Evolutionary conservation across 805 yeast genomes (phyloP).

Genomic region (Diddensiella caesifluorescens): DNA sequence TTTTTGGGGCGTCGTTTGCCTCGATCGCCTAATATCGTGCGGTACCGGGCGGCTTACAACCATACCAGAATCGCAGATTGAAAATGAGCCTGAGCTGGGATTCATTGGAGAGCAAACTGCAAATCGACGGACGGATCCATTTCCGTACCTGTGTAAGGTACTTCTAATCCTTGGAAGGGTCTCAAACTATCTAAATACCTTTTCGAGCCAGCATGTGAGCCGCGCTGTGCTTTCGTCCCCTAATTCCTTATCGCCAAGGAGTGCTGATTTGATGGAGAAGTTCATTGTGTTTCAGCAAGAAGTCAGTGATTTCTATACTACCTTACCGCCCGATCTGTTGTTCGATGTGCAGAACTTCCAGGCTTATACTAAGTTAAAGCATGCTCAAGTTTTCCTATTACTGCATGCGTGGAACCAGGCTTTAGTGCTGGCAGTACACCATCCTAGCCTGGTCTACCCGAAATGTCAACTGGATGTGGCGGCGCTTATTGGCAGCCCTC

Average conservation of each 20-base stretch:
- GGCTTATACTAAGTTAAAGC: constrained; percentile 20
- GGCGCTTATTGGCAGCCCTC: constrained; percentile 19
- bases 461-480: constrained; percentile 21
- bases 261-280: constrained; percentile 15
- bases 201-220: constrained; percentile 7
- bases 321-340: constrained; percentile 24
- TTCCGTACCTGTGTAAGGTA: constrained; percentile 25
- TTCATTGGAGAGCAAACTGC: constrained; percentile 11
- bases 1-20: constrained; percentile 26
- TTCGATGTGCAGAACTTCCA: constrained; percentile 28
- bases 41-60: constrained; percentile 27
- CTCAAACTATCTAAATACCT: constrained; percentile 24
- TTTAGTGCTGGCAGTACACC: constrained; percentile 27
- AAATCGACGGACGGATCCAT: constrained; percentile 21
- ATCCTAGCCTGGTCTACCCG: constrained; percentile 27
- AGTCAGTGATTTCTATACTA: constrained; percentile 24
- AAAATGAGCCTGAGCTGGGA: constrained; percentile 16
- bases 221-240: not conserved
- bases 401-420: constrained; percentile 29
- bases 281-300: constrained; percentile 20
- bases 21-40: constrained; percentile 26
- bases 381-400: constrained; percentile 25
- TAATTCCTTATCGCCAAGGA: constrained; percentile 11
- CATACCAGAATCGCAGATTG: constrained; percentile 22
- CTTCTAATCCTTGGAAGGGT: constrained; percentile 25